Base-by-base conservation (phyloP, 1,139 yeast genomes). In the Geotrichum restrictum region DNA sequence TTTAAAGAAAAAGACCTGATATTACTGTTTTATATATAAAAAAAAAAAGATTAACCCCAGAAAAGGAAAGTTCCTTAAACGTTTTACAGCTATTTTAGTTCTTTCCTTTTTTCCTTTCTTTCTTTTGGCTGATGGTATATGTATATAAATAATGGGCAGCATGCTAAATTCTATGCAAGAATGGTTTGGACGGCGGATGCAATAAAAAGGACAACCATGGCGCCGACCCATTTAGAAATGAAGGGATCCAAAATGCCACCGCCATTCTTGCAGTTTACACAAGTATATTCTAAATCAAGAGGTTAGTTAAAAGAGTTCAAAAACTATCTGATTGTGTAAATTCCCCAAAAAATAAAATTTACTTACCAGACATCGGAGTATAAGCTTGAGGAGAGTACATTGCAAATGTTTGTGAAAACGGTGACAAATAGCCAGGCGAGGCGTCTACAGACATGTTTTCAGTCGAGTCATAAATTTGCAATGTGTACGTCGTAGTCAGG, bases 1-100 rank as follows among this genome's bases (percentile, higher is more conserved):
- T 58, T 85, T 94, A n/a, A 86, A 88, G 24, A 51, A 46, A 29
- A 51, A 51, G 18, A 42, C 48, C 37, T 34, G 18, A 34, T 16
- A 2, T 4, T 16, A 8, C 18, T 34, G n/a, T 34, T 34, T 34
- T 14, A 31, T 31, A 11, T 32, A 37, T 14, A 42, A n/a, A 42
- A 18, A 42, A 29, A 42, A 14, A 42, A 27, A 27, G 5, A 24
- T 24, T 27, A 36, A 8, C 13, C n/a, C n/a, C n/a, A n/a, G n/a
- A n/a, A n/a, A n/a, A n/a, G n/a, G n/a, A n/a, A n/a, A n/a, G n/a
- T n/a, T n/a, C n/a, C n/a, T n/a, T n/a, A n/a, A n/a, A n/a, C n/a
- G n/a, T n/a, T n/a, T n/a, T n/a, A n/a, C n/a, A 7, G 5, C 22
- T 8, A 13, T 38, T 24, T 24, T 8, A 5, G 5, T 24, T 24